A percentile compares a stretch with the other conserved stretches of the same genome.
Conservation (phyloP, 2,329 filamentous ascomycete genomes). For the Rugonectria rugulosa region DNA sequence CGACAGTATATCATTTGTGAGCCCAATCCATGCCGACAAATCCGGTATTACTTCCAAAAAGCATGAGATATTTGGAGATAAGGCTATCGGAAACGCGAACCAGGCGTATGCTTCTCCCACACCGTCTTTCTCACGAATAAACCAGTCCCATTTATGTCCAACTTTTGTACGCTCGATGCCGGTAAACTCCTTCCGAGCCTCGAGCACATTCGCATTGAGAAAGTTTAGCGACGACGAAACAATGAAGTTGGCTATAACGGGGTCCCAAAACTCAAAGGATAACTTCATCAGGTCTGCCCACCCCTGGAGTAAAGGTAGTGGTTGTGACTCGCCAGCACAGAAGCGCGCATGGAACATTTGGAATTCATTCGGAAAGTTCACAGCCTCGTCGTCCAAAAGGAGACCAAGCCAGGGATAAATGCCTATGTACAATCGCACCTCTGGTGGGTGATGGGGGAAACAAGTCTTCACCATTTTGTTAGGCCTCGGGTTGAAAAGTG, state of each 20-base stretch:
- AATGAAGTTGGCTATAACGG: conserved; percentile 17
- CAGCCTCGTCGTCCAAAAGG: conserved; percentile 18
- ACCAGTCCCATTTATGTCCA: conserved; percentile 20
- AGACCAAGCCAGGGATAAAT: conserved; percentile 20
- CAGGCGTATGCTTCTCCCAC: conserved; percentile 19
- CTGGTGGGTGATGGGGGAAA: conserved; percentile 17
- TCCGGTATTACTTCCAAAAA: conserved; percentile 21
- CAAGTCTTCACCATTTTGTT: not conserved
- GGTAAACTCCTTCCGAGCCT: conserved; percentile 9
- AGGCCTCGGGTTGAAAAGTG: not conserved
- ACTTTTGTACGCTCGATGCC: not conserved
- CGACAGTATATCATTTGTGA: conserved; percentile 17
- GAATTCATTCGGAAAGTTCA: not conserved
- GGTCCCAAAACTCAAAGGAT: conserved; percentile 17
- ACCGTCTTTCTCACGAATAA: conserved; percentile 22
- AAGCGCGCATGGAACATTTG: conserved; percentile 18
- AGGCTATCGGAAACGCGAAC: conserved; percentile 14
- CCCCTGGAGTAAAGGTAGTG: conserved; percentile 3
- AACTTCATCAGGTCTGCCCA: conserved; percentile 18
- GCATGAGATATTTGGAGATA: conserved; percentile 7
- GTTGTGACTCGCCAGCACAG: not conserved
- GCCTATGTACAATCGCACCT: conserved; percentile 11
- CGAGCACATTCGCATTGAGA: conserved; percentile 12
- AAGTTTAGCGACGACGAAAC: conserved; percentile 17
- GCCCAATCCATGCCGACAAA: conserved; percentile 10